phyloP scores from a whole-genome alignment of 257 asterid species.

The Cinchona pubescens region DNA sequence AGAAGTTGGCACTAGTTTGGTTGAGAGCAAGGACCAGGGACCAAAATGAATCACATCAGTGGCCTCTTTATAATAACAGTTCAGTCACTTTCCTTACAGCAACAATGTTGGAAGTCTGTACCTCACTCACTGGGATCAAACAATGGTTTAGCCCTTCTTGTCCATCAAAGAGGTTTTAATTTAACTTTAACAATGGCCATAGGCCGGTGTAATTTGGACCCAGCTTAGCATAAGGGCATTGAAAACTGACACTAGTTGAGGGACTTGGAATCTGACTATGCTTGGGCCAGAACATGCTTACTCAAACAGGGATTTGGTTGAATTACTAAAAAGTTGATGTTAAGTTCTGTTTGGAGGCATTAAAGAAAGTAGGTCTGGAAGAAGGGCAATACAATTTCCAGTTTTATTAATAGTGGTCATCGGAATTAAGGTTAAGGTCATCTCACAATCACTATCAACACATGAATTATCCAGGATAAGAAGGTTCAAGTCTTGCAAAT shows the following conservation, averaged over 20 bases:
- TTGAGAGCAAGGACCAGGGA: constrained; percentile 17
- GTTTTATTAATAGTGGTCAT: background rate
- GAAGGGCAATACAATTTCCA: background rate
- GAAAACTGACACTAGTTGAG: background rate
- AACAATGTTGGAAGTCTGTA: background rate
- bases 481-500: background rate
- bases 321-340: background rate
- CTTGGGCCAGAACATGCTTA: background rate
- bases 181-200: too few species aligned
- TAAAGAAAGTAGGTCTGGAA: background rate
- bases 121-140: background rate
- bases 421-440: background rate
- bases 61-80: background rate
- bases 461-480: background rate
- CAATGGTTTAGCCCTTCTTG: background rate
- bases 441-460: background rate
- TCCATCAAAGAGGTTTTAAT: background rate
- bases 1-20: constrained; percentile 34
- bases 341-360: background rate
- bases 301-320: background rate
- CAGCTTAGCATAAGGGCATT: background rate
- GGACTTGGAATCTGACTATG: background rate
- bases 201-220: background rate
- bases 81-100: constrained; percentile 22
- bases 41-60: background rate